These are phyloP conservation scores for Tolypocladium tropicale DNA, from an alignment of 2,329 filamentous ascomycete genomes.

Conservation along the genomic window DNA sequence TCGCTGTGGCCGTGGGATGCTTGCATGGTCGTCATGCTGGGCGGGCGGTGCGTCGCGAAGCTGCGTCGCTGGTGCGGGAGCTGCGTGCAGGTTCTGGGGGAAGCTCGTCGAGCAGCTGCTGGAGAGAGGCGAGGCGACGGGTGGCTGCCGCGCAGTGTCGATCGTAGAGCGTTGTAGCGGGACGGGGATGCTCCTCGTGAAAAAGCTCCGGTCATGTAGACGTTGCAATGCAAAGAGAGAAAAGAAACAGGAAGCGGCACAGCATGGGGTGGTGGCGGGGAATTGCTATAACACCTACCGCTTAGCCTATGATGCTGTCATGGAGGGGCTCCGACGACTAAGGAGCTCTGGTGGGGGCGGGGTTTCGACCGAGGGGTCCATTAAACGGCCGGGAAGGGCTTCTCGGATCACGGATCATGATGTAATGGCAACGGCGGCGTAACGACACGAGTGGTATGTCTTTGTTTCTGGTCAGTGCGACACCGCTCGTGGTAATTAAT, in stretches of 20 bases:
- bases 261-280: background rate
- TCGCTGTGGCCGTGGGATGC: conserved; percentile 42
- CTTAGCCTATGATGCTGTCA: background rate
- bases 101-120: background rate
- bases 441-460: too few relatives aligned
- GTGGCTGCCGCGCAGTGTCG: background rate
- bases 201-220: background rate
- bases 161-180: background rate
- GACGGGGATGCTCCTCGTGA: background rate
- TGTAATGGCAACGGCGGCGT: too few relatives aligned
- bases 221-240: background rate
- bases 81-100: background rate
- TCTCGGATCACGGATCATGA: background rate
- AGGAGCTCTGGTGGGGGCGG: background rate
- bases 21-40: conserved; percentile 38
- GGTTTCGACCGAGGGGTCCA: background rate
- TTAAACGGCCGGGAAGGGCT: background rate
- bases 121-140: background rate
- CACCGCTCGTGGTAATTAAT: too few relatives aligned
- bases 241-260: background rate
- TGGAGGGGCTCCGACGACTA: background rate
- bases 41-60: background rate
- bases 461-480: too few relatives aligned
- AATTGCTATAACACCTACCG: too few relatives aligned
- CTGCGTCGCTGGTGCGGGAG: background rate